These are phyloP conservation scores for Eucalyptus marginata DNA, from an alignment of 345 rosid genomes.

Conservation along the genomic window DNA sequence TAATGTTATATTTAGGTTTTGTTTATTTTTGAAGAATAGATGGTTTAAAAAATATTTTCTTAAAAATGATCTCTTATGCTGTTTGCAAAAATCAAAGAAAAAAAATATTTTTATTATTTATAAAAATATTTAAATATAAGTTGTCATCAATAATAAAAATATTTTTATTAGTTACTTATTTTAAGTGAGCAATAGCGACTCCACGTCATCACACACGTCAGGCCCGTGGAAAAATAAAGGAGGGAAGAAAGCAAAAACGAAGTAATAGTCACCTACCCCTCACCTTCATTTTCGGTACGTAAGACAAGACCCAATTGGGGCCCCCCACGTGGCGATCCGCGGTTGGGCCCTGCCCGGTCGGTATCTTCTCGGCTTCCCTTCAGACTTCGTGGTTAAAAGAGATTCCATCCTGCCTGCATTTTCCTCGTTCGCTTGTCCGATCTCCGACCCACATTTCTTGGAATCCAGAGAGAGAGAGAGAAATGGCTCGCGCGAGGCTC, in stretches of 20 bases:
- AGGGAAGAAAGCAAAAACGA: not conserved
- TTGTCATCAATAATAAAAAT: not conserved
- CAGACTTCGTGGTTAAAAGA: not conserved
- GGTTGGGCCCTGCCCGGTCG: not conserved
- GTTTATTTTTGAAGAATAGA: not conserved
- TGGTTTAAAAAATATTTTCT: rapidly evolving
- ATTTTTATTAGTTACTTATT: not conserved
- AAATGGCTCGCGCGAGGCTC: not conserved
- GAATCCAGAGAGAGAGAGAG: not conserved
- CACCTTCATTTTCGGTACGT: not conserved
- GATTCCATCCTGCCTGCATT: not conserved
- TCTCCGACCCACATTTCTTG: not conserved
- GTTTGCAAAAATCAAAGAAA: rapidly evolving
- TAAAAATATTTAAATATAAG: not conserved
- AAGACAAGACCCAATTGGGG: not conserved
- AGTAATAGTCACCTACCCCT: not conserved
- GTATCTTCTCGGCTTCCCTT: not conserved
- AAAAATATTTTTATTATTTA: rapidly evolving
- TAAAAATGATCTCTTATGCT: rapidly evolving
- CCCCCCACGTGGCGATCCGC: not conserved
- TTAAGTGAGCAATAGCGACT: not conserved
- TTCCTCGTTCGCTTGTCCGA: not conserved
- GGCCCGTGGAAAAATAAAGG: not conserved
- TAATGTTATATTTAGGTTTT: rapidly evolving
- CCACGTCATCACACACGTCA: not conserved